Evolutionary conservation across 2,329 filamentous ascomycete genomes (phyloP), one percentile per base, ranked within the genome.

Genomic region (Fusarium papillatum): DNA sequence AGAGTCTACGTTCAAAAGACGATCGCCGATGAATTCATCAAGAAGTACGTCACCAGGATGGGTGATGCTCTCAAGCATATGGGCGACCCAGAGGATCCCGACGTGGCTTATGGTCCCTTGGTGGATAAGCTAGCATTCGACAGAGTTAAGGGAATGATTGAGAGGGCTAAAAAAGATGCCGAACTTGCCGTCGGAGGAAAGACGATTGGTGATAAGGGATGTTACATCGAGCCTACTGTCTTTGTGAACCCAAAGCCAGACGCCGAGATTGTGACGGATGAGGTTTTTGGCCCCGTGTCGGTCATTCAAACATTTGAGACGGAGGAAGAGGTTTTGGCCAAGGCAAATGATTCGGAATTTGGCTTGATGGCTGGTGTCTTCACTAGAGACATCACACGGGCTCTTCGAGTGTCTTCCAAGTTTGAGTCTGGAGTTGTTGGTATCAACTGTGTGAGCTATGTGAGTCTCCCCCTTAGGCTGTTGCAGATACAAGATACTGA

Each of bases 1-100:
- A 86, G 93, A 4, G 92, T 95, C 13, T 94, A 94, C 81, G 89
- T 95, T 7, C 93, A 93, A 3, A 84, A 87, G 60, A 80, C 82
- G 39, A 88, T 93, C 82, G 91, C 93, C 75, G 77, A 86, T 24
- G 85, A 85, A 11, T 95, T 95, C 77, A 89, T 94, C 70, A 85
- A 86, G 70, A 83, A 84, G 0, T 86, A 94, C 36, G 83, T 93
- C 22, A 85, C 88, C 69, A 92, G 92, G 74, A 91, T 94, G 86
- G 87, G 86, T 82, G 81, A 87, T 57, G 81, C 81, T 69, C 87
- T 89, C 71, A 86, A 92, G 60, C 88, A 89, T 13, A 82, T 91
- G 0, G 93, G 93, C 13, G 89, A 93, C 76, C 85, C 93, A 14
- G 89, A 92, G 79, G 88, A 91, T 71, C 83, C 86, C 7, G 82